Conservation (phyloP, 495 filamentous ascomycete genomes). For the Penicillium subrubescens region DNA sequence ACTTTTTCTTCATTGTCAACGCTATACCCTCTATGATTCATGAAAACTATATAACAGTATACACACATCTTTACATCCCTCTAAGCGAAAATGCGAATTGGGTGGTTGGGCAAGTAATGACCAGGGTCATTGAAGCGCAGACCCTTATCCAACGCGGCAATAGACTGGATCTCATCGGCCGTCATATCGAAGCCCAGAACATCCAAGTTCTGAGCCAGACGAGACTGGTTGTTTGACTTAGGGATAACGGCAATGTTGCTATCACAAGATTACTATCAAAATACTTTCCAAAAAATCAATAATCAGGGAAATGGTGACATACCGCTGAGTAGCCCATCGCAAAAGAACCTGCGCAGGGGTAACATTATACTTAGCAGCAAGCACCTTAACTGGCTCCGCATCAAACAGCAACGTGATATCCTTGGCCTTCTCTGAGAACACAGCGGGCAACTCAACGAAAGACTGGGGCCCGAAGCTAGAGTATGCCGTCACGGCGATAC, state of each 20-base stretch:
- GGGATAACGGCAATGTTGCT: conserved; percentile 83
- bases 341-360: conserved; percentile 81
- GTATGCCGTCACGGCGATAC: conserved; percentile 83
- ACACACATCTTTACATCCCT: not conserved
- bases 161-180: not conserved
- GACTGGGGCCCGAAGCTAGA: conserved; percentile 81
- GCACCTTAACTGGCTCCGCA: conserved; percentile 57
- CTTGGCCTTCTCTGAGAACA: conserved; percentile 55
- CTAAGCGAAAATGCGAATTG: not conserved
- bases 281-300: not conserved
- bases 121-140: not conserved
- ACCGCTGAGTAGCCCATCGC: conserved; percentile 80
- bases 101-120: not conserved
- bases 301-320: not conserved
- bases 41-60: not conserved
- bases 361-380: conserved; percentile 69
- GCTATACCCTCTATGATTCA: not conserved
- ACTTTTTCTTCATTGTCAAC: not conserved
- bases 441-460: conserved; percentile 76
- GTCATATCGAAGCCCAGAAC: conserved; percentile 40
- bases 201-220: conserved; percentile 55
- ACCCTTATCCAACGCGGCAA: not conserved
- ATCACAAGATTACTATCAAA: not conserved
- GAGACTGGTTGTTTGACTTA: conserved; percentile 66
- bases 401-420: conserved; percentile 68